Conservation (phyloP, 495 filamentous ascomycete species). For the Neurospora sp. region DNA sequence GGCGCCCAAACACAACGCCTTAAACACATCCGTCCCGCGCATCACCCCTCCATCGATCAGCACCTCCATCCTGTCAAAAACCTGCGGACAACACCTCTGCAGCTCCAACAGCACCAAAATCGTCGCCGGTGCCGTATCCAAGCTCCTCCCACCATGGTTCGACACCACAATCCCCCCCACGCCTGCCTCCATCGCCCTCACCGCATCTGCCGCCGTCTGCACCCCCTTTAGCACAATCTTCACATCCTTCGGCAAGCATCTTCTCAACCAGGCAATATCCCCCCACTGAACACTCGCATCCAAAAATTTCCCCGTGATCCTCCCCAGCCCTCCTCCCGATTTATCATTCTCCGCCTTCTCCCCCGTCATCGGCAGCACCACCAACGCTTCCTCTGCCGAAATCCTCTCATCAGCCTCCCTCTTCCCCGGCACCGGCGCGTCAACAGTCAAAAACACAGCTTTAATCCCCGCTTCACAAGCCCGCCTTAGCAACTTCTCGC, state of each 20-base stretch:
- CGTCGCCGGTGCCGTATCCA: conserved; percentile 54
- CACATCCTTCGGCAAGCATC: conserved; percentile 23
- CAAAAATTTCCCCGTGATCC: conserved; percentile 63
- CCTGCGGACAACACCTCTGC: conserved; percentile 46
- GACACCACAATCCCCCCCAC: conserved; percentile 51
- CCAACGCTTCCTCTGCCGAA: conserved; percentile 44
- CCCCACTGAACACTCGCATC: conserved; percentile 70
- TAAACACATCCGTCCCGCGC: conserved; percentile 59
- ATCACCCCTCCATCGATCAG: conserved; percentile 58
- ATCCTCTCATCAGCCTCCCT: conserved; percentile 49
- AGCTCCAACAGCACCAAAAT: conserved; percentile 56
- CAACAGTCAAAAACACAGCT: conserved; percentile 59
- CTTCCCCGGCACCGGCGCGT: conserved; percentile 56
- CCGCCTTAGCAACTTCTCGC: conserved; percentile 51
- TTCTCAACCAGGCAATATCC: conserved; percentile 45
- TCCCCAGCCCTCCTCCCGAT: conserved; percentile 59
- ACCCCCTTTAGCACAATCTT: conserved; percentile 58
- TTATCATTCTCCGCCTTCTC: conserved; percentile 51
- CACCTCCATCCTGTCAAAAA: conserved; percentile 55
- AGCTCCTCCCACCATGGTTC: conserved; percentile 62
- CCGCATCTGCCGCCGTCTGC: conserved; percentile 51
- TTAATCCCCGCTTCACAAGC: conserved; percentile 49
- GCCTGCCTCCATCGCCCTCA: conserved; percentile 42
- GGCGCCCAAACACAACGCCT: conserved; percentile 56
- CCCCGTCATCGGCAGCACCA: conserved; percentile 45